These are phyloP conservation scores for Tricholoma hemisulphureum DNA, from an alignment of 768 basidiomycete genomes.

Conservation along the genomic window DNA sequence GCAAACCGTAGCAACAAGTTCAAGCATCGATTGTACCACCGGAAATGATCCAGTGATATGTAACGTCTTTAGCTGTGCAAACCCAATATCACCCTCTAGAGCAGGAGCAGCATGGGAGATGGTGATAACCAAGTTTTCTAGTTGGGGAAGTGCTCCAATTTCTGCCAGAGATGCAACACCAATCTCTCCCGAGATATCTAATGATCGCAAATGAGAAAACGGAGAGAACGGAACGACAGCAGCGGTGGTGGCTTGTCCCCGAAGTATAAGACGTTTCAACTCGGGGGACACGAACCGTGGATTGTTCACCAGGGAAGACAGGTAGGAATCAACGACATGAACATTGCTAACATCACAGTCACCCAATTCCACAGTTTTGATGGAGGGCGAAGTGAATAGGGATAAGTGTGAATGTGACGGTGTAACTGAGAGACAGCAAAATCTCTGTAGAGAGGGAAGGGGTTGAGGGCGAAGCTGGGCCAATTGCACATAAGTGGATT, in stretches of 20 bases:
- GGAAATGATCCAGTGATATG: background rate
- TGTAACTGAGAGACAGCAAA: background rate
- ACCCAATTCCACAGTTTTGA: background rate
- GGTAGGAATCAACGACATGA: background rate
- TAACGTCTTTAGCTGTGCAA: background rate
- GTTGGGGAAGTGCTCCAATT: background rate
- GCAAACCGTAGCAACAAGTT: background rate
- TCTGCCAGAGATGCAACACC: background rate
- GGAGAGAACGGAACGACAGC: background rate
- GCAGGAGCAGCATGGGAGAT: background rate
- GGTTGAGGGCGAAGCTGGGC: background rate
- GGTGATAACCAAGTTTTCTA: background rate
- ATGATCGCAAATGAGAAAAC: background rate
- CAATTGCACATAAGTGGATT: background rate
- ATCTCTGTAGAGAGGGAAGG: conserved; percentile 2
- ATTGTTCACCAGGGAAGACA: background rate
- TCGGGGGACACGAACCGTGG: background rate
- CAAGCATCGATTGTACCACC: background rate
- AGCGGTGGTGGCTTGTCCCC: background rate
- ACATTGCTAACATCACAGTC: background rate
- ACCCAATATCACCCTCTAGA: background rate
- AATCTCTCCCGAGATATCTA: background rate
- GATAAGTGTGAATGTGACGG: background rate
- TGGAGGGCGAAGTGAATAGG: conserved; percentile 3
- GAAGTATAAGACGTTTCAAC: background rate